phyloP scores from a whole-genome alignment of 345 rosid genomes.

The Salix koriyanagi region DNA sequence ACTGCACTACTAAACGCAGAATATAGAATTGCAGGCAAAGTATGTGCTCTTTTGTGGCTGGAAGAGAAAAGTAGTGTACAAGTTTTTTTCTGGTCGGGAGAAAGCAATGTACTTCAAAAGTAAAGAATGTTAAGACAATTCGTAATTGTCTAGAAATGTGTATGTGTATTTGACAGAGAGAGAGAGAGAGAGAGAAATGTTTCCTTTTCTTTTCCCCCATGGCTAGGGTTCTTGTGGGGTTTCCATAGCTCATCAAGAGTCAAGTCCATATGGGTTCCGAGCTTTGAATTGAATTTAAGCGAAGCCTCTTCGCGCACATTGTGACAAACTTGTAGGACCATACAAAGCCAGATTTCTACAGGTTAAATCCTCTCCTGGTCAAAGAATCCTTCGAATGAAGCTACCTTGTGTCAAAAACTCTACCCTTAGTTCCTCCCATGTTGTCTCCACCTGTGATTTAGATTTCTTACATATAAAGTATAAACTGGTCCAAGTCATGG shows the following conservation, averaged over 20 bases:
- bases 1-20: slow-evolving; percentile 27
- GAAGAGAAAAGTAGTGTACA: slow-evolving; percentile 13
- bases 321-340: slow-evolving; percentile 34
- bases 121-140: slow-evolving; percentile 18
- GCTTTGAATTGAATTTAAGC: slow-evolving; percentile 7
- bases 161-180: slow-evolving; percentile 23
- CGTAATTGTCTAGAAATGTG: neutral
- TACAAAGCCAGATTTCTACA: neutral
- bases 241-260: slow-evolving; percentile 7
- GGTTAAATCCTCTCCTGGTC: slow-evolving; percentile 8
- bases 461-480: slow-evolving; percentile 10
- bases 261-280: slow-evolving; percentile 12
- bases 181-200: neutral
- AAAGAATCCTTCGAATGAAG: slow-evolving; percentile 15
- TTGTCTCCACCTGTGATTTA: slow-evolving; percentile 33
- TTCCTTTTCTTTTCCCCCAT: neutral
- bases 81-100: slow-evolving; percentile 26
- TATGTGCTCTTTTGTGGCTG: slow-evolving; percentile 17
- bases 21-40: slow-evolving; percentile 16
- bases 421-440: slow-evolving; percentile 15
- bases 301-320: neutral
- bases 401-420: slow-evolving; percentile 6
- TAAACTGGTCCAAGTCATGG: neutral
- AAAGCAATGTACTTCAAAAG: slow-evolving; percentile 24
- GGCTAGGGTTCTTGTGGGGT: neutral